Conservation (phyloP, 257 asterid genomes). For the Asclepias syriaca region DNA sequence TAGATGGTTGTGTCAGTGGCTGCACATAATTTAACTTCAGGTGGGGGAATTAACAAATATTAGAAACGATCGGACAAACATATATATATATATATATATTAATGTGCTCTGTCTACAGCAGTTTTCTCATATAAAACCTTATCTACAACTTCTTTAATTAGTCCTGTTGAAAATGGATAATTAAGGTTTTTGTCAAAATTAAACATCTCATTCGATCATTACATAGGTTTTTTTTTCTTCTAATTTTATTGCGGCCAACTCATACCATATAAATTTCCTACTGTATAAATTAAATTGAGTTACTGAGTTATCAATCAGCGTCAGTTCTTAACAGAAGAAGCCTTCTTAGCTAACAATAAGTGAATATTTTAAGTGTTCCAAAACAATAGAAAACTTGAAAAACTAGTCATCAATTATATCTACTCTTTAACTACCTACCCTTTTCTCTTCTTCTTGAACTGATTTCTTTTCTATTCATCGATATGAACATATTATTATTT, state of each 20-base stretch:
- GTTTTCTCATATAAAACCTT: background rate
- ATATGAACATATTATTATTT: background rate
- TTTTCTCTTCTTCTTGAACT: background rate
- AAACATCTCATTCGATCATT: no score
- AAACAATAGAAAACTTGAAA: conserved; percentile 3
- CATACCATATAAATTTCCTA: background rate
- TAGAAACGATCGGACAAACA: background rate
- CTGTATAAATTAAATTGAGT: no score
- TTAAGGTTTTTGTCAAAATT: no score
- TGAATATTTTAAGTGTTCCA: background rate
- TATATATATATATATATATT: background rate
- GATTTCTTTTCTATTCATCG: background rate
- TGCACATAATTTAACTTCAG: background rate
- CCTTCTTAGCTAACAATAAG: background rate
- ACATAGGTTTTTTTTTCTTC: no score
- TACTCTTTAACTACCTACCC: background rate
- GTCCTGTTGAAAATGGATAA: no score
- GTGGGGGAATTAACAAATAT: background rate
- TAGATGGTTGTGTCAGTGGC: background rate
- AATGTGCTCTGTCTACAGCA: background rate
- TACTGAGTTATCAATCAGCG: conserved; percentile 2
- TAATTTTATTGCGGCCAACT: background rate
- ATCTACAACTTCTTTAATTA: background rate
- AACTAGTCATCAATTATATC: background rate
- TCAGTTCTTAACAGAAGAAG: background rate